Percentiles rank a stretch among this genome's conserved stretches.
These are phyloP conservation scores for Phytopythium aichiense DNA, from an alignment of 352 stramenopile species.

Conservation along the genomic window DNA sequence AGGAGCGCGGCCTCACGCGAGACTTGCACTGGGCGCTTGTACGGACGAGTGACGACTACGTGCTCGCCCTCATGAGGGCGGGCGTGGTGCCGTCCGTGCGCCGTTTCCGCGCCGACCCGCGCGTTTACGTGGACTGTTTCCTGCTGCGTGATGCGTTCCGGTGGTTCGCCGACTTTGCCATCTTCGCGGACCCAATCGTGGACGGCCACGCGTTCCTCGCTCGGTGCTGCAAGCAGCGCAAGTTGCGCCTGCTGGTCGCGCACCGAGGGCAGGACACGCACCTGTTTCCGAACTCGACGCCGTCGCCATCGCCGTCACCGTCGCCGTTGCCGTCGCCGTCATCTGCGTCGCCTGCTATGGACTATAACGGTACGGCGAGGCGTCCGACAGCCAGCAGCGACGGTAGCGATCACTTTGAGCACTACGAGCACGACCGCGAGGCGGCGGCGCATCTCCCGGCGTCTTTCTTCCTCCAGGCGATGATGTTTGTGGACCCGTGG, in stretches of 20 bases:
- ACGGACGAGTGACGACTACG: slow-evolving; percentile 64
- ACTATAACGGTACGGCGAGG: neutral
- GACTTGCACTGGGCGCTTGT: slow-evolving; percentile 42
- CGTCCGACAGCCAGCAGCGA: neutral
- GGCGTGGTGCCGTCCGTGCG: slow-evolving; percentile 43
- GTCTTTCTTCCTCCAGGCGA: slow-evolving; percentile 40
- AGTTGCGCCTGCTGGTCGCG: slow-evolving; percentile 60
- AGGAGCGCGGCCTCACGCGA: slow-evolving; percentile 29
- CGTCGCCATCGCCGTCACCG: neutral
- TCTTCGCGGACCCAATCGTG: slow-evolving; percentile 34
- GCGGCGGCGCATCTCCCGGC: slow-evolving; percentile 12
- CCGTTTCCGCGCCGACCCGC: slow-evolving; percentile 68
- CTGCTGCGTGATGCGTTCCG: slow-evolving; percentile 60
- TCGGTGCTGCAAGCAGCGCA: slow-evolving; percentile 72
- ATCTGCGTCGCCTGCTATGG: neutral
- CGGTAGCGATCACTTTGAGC: neutral
- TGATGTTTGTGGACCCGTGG: slow-evolving; percentile 85
- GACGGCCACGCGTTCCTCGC: slow-evolving; percentile 53
- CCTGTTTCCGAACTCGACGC: slow-evolving; percentile 27
- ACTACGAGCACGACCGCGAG: slow-evolving; percentile 13
- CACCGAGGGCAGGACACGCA: slow-evolving; percentile 49
- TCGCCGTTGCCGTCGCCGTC: neutral
- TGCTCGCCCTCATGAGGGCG: slow-evolving; percentile 61
- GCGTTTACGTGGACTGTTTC: slow-evolving; percentile 73
- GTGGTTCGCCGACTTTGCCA: slow-evolving; percentile 46